These are phyloP conservation scores for Coemansia sp. DNA, from an alignment of 192 early-diverging fungal species.

Conservation along the genomic window DNA sequence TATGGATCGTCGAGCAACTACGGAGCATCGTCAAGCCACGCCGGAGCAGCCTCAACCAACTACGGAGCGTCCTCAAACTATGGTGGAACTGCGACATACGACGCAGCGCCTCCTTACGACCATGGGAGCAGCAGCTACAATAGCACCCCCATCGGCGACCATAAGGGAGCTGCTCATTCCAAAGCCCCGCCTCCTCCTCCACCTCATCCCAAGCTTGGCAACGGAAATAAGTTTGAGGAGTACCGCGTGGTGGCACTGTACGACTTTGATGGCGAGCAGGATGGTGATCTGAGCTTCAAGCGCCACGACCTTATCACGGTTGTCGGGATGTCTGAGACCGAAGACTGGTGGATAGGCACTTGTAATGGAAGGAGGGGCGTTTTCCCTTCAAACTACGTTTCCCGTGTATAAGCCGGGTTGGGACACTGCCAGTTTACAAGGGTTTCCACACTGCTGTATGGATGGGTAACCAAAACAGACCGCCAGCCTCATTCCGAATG, in stretches of 20 bases:
- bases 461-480: no score
- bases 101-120: constrained; percentile 22
- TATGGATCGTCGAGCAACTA: not conserved
- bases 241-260: constrained; percentile 73
- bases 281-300: constrained; percentile 81
- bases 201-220: constrained; percentile 21
- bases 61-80: constrained; percentile 17
- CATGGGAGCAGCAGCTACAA: constrained; percentile 24
- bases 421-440: no score
- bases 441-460: no score
- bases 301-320: constrained; percentile 87
- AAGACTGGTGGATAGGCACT: constrained; percentile 90
- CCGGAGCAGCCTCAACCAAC: constrained; percentile 4
- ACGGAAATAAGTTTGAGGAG: constrained; percentile 14
- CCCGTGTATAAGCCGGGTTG: not conserved
- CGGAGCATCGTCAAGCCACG: constrained; percentile 5
- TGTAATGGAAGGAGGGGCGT: constrained; percentile 64
- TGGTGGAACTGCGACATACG: constrained; percentile 12
- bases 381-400: constrained; percentile 83
- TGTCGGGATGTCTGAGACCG: constrained; percentile 64
- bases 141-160: constrained; percentile 16
- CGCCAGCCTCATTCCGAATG: no score
- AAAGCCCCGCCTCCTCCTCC: constrained; percentile 53
- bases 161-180: constrained; percentile 15
- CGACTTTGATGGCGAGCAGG: constrained; percentile 79